phyloP scores from a whole-genome alignment of 352 stramenopile species.

The Phytophthora sansomeana region DNA sequence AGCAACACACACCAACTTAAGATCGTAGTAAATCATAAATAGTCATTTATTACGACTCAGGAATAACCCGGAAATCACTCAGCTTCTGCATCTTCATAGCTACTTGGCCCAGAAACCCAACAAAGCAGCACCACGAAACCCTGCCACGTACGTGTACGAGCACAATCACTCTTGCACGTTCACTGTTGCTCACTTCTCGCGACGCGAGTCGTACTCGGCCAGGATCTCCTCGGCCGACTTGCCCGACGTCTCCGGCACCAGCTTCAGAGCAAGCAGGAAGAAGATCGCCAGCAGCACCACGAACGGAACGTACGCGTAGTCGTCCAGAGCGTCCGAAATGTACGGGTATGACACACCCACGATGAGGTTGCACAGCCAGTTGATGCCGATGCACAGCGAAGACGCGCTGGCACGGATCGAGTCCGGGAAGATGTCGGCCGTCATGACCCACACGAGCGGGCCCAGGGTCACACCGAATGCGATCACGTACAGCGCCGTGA shows the following conservation, averaged over 20 bases:
- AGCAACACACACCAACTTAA: no score
- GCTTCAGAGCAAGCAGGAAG: slow-evolving; percentile 47
- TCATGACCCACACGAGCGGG: slow-evolving; percentile 35
- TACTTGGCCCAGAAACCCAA: no score
- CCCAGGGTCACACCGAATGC: not conserved
- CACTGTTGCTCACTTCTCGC: slow-evolving; percentile 24
- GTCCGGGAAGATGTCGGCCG: slow-evolving; percentile 37
- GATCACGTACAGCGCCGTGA: no score
- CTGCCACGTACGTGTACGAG: no score
- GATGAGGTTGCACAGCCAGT: slow-evolving; percentile 65
- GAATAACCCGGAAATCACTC: no score
- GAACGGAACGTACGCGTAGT: slow-evolving; percentile 37
- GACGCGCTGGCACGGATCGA: slow-evolving; percentile 34
- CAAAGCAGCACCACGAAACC: no score
- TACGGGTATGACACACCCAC: slow-evolving; percentile 69
- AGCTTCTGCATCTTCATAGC: no score
- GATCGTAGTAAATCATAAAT: no score
- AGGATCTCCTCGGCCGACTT: slow-evolving; percentile 74
- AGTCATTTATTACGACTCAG: no score
- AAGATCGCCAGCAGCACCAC: slow-evolving; percentile 57
- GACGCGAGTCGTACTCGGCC: slow-evolving; percentile 41
- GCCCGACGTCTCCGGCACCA: slow-evolving; percentile 68
- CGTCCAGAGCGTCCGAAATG: slow-evolving; percentile 51
- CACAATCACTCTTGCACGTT: no score
- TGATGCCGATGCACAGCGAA: slow-evolving; percentile 49